Conservation (phyloP, 768 basidiomycete species). For the Tulasnella sp. region DNA sequence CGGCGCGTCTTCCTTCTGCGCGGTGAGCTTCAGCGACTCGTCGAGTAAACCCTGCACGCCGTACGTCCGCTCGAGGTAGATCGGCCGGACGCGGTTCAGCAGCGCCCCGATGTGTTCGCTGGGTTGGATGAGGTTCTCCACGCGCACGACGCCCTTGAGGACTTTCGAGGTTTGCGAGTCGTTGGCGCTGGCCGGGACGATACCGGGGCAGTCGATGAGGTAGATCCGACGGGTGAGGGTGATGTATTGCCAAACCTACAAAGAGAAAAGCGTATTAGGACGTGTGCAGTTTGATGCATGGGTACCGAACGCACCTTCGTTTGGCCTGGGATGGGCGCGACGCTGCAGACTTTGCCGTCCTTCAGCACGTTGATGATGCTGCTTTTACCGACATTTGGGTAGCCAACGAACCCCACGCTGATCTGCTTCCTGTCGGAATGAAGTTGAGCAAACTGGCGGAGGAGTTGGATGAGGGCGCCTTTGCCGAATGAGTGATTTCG, state of each 20-base stretch:
- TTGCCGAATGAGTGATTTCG: slow-evolving; percentile 99
- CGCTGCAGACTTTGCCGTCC: slow-evolving; percentile 92
- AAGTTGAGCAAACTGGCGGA: slow-evolving; percentile 91
- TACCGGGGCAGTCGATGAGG: slow-evolving; percentile 97
- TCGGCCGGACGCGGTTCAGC: slow-evolving; percentile 80
- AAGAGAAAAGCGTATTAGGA: not conserved
- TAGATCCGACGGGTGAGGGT: slow-evolving; percentile 92
- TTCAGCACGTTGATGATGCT: slow-evolving; percentile 98
- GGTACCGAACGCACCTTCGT: slow-evolving; percentile 48
- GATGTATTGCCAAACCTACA: slow-evolving; percentile 95
- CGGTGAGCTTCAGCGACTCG: not conserved
- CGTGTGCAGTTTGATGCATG: no score
- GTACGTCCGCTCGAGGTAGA: slow-evolving; percentile 15
- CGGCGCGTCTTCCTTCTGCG: slow-evolving; percentile 2
- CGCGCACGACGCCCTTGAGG: slow-evolving; percentile 91
- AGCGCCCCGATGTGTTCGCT: slow-evolving; percentile 85
- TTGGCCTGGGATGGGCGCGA: slow-evolving; percentile 95
- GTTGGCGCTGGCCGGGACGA: slow-evolving; percentile 87
- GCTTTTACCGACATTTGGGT: slow-evolving; percentile 97
- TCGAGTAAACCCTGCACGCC: slow-evolving; percentile 3
- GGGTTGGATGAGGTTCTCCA: slow-evolving; percentile 86
- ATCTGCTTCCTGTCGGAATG: slow-evolving; percentile 99
- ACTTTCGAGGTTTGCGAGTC: slow-evolving; percentile 87
- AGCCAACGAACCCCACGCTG: slow-evolving; percentile 96
- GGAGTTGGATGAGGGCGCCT: slow-evolving; percentile 91